Evolutionary conservation across 371 early-diverging fungal genomes (phyloP).

Genomic region (Syncephalastrum sp.): DNA sequence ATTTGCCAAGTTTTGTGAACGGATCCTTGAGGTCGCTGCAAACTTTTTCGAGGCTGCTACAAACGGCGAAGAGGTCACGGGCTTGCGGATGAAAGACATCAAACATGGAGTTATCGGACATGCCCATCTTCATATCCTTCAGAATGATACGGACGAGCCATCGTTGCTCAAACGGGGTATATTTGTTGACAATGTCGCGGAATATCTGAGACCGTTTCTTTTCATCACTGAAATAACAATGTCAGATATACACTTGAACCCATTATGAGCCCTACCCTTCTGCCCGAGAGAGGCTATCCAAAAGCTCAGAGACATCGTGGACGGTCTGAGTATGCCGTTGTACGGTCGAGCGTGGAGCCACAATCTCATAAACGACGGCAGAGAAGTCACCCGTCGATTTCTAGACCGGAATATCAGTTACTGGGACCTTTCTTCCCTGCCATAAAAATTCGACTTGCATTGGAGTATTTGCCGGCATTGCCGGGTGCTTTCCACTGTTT

Average conservation of each 20-base stretch:
- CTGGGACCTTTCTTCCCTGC: too few relatives aligned
- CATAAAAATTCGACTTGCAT: neutral
- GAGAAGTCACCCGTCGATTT: constrained; percentile 52
- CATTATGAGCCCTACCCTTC: constrained; percentile 20
- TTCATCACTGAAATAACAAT: constrained; percentile 9
- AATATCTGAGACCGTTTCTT: constrained; percentile 43
- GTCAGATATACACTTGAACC: neutral
- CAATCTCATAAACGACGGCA: constrained; percentile 45
- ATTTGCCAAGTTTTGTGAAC: constrained; percentile 19
- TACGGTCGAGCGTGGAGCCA: constrained; percentile 45
- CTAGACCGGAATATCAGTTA: constrained; percentile 6
- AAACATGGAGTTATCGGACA: constrained; percentile 68
- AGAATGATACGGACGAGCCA: constrained; percentile 77
- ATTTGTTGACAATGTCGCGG: constrained; percentile 49
- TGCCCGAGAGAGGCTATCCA: constrained; percentile 37
- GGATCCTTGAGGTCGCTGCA: constrained; percentile 50
- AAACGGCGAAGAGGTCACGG: constrained; percentile 58
- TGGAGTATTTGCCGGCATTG: too few relatives aligned
- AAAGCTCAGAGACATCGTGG: constrained; percentile 42
- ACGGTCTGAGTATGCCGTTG: constrained; percentile 38
- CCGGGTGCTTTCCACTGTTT: too few relatives aligned
- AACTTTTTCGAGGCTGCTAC: constrained; percentile 59
- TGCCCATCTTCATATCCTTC: constrained; percentile 71
- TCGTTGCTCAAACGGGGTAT: constrained; percentile 66
- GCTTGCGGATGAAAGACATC: constrained; percentile 69